A percentile compares a stretch with the other conserved stretches of the same genome.
phyloP scores from a whole-genome alignment of 768 basidiomycete species.

The Mycena amicta region DNA sequence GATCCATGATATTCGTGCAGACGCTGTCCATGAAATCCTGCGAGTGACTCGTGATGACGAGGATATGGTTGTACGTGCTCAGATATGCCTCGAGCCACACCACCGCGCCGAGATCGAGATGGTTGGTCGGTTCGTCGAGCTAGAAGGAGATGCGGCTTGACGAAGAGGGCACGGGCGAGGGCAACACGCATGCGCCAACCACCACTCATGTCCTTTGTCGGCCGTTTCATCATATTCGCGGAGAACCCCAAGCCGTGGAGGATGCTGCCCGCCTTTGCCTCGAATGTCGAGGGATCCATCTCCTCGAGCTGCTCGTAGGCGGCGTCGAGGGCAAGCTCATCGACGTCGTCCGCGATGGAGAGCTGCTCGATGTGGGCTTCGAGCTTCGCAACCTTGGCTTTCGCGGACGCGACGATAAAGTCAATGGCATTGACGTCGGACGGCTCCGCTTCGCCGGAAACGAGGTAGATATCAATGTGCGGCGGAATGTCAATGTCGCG shows the following conservation, averaged over 20 bases:
- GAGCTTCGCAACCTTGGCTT: constrained; percentile 88
- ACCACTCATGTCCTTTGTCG: constrained; percentile 98
- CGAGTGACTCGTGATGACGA: constrained; percentile 97
- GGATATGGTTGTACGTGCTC: constrained; percentile 97
- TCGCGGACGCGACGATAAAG: constrained; percentile 92
- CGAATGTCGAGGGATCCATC: constrained; percentile 93
- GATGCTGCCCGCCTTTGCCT: constrained; percentile 93
- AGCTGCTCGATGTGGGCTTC: constrained; percentile 94
- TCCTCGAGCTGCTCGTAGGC: constrained; percentile 97
- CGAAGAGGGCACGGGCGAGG: constrained; percentile 91
- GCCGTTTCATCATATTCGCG: constrained; percentile 89
- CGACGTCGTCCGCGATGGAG: constrained; percentile 84
- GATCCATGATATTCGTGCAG: constrained; percentile 98
- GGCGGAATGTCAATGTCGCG: constrained; percentile 93
- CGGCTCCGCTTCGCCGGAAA: constrained; percentile 93
- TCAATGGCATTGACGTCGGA: constrained; percentile 95
- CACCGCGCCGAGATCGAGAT: constrained; percentile 95
- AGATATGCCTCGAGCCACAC: constrained; percentile 99
- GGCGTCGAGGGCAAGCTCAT: constrained; percentile 84
- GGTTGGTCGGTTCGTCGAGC: constrained; percentile 92
- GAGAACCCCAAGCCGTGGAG: constrained; percentile 97
- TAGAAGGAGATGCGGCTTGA: constrained; percentile 95
- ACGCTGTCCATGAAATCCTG: constrained; percentile 98
- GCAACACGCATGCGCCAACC: constrained; percentile 99
- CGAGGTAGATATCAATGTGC: constrained; percentile 98